phyloP scores from a whole-genome alignment of 257 asterid species.

The Lycium ferocissimum region DNA sequence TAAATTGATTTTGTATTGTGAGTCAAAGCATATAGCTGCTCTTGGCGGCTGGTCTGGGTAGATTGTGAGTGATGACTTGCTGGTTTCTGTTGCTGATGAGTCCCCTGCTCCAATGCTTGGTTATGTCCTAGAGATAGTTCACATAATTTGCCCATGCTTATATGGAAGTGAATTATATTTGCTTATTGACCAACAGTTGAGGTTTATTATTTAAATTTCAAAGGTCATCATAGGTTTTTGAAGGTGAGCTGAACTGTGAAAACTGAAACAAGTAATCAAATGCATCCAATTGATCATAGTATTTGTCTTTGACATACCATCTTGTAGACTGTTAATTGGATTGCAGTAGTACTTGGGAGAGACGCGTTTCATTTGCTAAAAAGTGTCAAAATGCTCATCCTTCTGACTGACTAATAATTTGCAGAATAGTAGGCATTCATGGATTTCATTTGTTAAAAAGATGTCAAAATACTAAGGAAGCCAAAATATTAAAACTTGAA shows the following conservation, averaged over 20 bases:
- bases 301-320: conserved; percentile 12
- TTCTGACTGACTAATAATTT: background rate
- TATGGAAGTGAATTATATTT: background rate
- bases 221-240: conserved; percentile 8
- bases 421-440: conserved; percentile 1
- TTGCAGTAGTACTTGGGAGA: background rate
- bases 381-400: background rate
- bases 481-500: background rate
- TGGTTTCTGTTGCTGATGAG: conserved; percentile 13
- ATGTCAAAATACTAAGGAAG: background rate
- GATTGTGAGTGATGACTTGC: conserved; percentile 25
- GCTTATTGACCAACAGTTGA: conserved; percentile 7
- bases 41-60: conserved; percentile 13
- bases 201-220: conserved; percentile 5
- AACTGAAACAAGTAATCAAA: conserved; percentile 3
- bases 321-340: background rate
- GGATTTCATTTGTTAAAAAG: conserved; percentile 16
- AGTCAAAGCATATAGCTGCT: background rate
- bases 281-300: background rate
- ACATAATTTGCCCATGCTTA: background rate
- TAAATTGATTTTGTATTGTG: background rate
- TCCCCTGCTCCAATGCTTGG: background rate
- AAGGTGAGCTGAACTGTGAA: background rate
- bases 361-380: background rate
- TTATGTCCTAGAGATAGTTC: background rate